These are phyloP conservation scores for Cryptococcus sp. DNA, from an alignment of 1,284 basidiomycete genomes.

Conservation along the genomic window DNA sequence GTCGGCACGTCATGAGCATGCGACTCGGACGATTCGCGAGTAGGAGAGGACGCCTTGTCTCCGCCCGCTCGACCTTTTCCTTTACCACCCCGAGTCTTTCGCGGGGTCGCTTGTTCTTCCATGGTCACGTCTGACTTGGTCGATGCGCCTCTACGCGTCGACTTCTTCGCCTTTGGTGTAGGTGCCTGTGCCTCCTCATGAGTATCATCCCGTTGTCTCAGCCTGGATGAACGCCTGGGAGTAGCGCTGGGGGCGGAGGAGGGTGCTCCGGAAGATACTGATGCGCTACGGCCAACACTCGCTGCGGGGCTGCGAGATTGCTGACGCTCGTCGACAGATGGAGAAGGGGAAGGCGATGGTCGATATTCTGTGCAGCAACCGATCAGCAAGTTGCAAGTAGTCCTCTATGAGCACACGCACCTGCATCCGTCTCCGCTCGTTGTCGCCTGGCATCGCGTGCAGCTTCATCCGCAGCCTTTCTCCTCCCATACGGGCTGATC, in stretches of 20 bases:
- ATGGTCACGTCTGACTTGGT: slow-evolving; percentile 17
- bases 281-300: neutral
- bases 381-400: neutral
- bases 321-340: slow-evolving; percentile 11
- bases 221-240: slow-evolving; percentile 39
- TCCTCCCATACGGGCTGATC: slow-evolving; percentile 51
- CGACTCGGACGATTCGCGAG: slow-evolving; percentile 9
- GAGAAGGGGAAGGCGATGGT: slow-evolving; percentile 18
- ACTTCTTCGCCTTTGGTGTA: slow-evolving; percentile 28
- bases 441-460: slow-evolving; percentile 30
- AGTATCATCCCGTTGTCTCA: slow-evolving; percentile 20
- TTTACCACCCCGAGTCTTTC: slow-evolving; percentile 18
- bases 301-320: slow-evolving; percentile 15
- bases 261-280: neutral
- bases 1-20: slow-evolving; percentile 27
- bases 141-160: slow-evolving; percentile 18
- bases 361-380: slow-evolving; percentile 15
- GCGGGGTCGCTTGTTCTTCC: slow-evolving; percentile 17
- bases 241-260: slow-evolving; percentile 28
- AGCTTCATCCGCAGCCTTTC: slow-evolving; percentile 36
- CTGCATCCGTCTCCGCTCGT: slow-evolving; percentile 12
- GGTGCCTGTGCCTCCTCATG: slow-evolving; percentile 23
- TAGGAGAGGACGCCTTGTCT: slow-evolving; percentile 27
- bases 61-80: slow-evolving; percentile 27
- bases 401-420: slow-evolving; percentile 13